Conservation (phyloP, 2,329 filamentous ascomycete species). For the Cadophora luteo-olivacea region DNA sequence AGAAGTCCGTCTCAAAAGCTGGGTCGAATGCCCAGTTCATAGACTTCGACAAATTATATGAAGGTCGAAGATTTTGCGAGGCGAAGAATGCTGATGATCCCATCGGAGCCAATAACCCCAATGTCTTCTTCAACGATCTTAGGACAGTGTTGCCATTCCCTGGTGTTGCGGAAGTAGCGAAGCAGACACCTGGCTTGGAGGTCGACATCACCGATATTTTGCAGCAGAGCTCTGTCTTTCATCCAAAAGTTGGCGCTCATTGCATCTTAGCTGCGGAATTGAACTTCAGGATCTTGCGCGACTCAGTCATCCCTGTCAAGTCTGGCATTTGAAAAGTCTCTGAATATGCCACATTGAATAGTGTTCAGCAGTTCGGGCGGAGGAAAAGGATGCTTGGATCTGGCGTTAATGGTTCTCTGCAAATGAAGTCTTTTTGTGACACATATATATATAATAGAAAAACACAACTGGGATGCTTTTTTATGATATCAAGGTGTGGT, state of each 20-base stretch:
- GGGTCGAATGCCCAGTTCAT: background rate
- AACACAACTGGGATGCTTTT: too few relatives aligned
- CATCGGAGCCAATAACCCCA: slow-evolving; percentile 14
- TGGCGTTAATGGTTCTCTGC: background rate
- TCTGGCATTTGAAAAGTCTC: background rate
- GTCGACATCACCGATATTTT: slow-evolving; percentile 12
- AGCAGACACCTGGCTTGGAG: slow-evolving; percentile 7
- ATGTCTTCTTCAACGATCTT: slow-evolving; percentile 17
- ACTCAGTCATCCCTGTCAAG: background rate
- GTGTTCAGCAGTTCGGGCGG: background rate
- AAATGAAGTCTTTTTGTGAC: too few relatives aligned
- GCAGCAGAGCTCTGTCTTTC: slow-evolving; percentile 17
- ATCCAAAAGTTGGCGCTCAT: slow-evolving; percentile 10
- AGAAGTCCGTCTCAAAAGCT: background rate
- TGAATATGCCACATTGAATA: background rate
- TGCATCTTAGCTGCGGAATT: slow-evolving; percentile 11
- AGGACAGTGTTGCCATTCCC: background rate
- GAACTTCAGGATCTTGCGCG: slow-evolving; percentile 2
- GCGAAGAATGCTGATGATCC: slow-evolving; percentile 9
- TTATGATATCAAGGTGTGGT: too few relatives aligned
- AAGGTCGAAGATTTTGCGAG: slow-evolving; percentile 18
- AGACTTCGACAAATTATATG: slow-evolving; percentile 14
- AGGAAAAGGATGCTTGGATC: background rate
- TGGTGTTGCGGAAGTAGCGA: slow-evolving; percentile 2
- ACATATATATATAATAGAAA: too few relatives aligned